Evolutionary conservation across 768 basidiomycete genomes (phyloP).

Genomic region (Podaxis sp.): DNA sequence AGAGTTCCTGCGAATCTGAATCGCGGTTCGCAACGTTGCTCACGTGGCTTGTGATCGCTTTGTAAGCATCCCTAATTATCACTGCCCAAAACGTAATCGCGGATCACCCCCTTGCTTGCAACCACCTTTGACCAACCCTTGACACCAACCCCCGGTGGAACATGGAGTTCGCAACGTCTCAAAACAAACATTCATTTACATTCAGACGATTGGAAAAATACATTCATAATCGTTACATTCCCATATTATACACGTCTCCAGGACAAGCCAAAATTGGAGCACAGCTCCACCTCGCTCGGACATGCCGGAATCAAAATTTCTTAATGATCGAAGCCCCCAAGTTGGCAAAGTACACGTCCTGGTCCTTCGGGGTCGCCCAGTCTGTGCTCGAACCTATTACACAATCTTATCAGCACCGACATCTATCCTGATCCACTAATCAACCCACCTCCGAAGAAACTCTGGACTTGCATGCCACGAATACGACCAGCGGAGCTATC

Average conservation of each 20-base stretch:
- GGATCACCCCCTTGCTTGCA: background rate
- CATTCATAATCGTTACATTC: slow-evolving; percentile 5
- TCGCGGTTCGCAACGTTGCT: slow-evolving; percentile 14
- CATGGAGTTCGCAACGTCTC: background rate
- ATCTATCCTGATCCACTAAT: background rate
- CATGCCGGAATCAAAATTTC: background rate
- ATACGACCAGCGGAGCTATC: slow-evolving; percentile 44
- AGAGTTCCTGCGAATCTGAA: background rate
- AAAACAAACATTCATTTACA: background rate
- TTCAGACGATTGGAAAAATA: background rate
- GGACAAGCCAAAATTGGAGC: background rate
- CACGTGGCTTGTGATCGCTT: slow-evolving; percentile 12
- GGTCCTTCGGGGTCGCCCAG: slow-evolving; percentile 59
- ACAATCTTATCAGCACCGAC: background rate
- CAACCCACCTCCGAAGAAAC: slow-evolving; percentile 63
- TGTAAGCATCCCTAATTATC: slow-evolving; percentile 1
- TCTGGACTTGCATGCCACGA: slow-evolving; percentile 63
- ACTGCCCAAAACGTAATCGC: background rate
- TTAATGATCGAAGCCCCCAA: slow-evolving; percentile 52
- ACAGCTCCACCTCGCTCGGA: background rate
- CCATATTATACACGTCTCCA: background rate
- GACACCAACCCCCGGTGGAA: background rate
- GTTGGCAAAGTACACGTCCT: slow-evolving; percentile 60
- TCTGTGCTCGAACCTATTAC: slow-evolving; percentile 39
- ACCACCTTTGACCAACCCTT: background rate